These are phyloP conservation scores for Alopecurus myosuroides DNA, from an alignment of 176 grass and related monocot genomes.

Conservation along the genomic window DNA sequence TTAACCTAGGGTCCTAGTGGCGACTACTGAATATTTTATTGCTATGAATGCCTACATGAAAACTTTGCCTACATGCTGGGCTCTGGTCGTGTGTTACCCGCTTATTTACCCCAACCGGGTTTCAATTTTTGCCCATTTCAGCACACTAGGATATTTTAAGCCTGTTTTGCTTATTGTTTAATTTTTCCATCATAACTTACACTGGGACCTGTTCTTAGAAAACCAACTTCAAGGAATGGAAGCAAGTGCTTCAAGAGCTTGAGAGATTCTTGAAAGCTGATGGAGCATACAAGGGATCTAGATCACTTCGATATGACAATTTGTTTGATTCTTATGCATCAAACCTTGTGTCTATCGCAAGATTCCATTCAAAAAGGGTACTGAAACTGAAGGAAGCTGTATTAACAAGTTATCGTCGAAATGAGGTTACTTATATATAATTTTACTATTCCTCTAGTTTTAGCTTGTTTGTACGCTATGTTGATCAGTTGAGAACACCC, in stretches of 20 bases:
- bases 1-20: not conserved
- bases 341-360: constrained; percentile 60
- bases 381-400: constrained; percentile 89
- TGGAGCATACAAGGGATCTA: constrained; percentile 61
- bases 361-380: constrained; percentile 75
- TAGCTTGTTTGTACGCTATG: not conserved
- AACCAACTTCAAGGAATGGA: constrained; percentile 98
- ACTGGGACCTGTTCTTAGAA: constrained; percentile 34
- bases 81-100: not conserved
- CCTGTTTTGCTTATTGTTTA: constrained; percentile 1
- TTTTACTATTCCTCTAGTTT: not conserved
- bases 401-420: constrained; percentile 75
- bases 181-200: constrained; percentile 13
- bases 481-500: not conserved
- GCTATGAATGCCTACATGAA: not conserved
- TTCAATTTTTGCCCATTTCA: not conserved
- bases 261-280: constrained; percentile 84
- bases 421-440: constrained; percentile 54
- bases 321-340: constrained; percentile 84
- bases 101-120: not conserved
- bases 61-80: not conserved
- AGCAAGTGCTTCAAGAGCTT: constrained; percentile 84
- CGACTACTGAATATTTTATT: constrained; percentile 5
- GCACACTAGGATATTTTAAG: not conserved
- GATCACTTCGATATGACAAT: constrained; percentile 70